Evolutionary conservation across 257 asterid genomes (phyloP), one percentile per base, ranked within the genome.

Genomic region (Forsythia suspensa): DNA sequence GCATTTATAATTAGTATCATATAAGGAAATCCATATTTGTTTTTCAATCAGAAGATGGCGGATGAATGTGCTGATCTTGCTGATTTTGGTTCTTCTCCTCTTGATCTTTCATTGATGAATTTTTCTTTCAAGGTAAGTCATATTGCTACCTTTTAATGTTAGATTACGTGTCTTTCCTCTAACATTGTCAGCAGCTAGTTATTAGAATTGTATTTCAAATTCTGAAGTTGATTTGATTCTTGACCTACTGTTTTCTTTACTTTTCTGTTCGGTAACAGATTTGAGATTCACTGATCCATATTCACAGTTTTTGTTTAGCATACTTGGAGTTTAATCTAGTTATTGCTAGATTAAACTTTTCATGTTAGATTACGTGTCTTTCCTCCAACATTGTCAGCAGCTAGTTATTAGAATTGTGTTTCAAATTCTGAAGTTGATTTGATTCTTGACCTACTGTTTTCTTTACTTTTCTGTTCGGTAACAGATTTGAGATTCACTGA

Each of bases 61-160:
- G 99, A 92, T 72, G 97, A 91, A 81, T 89, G 92, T 76, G 94
- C 94, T 29, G 97, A 90, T 86, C 97, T 95, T 71, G 91, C 92
- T 0, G 91, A 89, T 83, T 93, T 92, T 73, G 84, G 76, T 86
- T 84, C 96, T 79, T 89, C 94, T 77, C 92, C 94, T 75, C 85
- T 91, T 48, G 98, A 92, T 80, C 92, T 93, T 63, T 93, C 99
- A 11, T 77, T 89, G 79, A 90, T 93, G 57, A 92, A 95, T 84
- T 93, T 95, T 89, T 94, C 98, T 79, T 92, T 95, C 90, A 94
- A 94, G 97, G 98, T 93, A 84, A 69, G 84, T 59, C 79, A 16
- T 44, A 38, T 34, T 37, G 13, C 55, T 63, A 63, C 20, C 57
- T 71, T 61, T 20, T 20, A 65, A 42, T 68, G 36, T 39, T 41